Percentiles rank a stretch among this genome's conserved stretches.
phyloP scores from a whole-genome alignment of 177 flowering plant genomes.

The Telopea speciosissima region DNA sequence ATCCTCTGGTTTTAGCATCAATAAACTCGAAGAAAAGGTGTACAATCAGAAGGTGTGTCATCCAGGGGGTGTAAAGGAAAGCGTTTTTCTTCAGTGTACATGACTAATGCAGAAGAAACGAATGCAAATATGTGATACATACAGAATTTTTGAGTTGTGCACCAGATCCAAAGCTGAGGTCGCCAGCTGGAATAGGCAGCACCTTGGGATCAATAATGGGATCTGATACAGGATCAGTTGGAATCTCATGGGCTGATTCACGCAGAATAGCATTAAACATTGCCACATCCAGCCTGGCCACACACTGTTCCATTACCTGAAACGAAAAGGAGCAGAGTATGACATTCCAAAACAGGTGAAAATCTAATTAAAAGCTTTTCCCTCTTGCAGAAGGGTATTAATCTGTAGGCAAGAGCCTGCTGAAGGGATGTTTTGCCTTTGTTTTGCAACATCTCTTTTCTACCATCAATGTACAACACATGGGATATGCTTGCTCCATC shows the following conservation, averaged over 20 bases:
- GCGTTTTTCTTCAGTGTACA: neutral
- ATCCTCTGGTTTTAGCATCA: neutral
- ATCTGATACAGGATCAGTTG: conserved; percentile 98
- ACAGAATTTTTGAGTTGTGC: conserved; percentile 98
- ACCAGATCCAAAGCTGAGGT: conserved; percentile 97
- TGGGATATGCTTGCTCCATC: neutral
- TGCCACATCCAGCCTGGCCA: conserved; percentile 88
- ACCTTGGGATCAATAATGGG: conserved; percentile 90
- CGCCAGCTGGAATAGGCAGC: conserved; percentile 96
- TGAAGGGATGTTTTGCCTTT: neutral
- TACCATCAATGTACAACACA: neutral
- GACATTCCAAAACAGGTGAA: neutral
- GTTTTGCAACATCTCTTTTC: neutral
- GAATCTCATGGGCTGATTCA: conserved; percentile 89
- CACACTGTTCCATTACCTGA: conserved; percentile 93
- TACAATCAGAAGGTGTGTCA: neutral
- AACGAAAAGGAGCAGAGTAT: neutral
- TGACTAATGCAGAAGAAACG: neutral
- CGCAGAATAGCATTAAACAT: conserved; percentile 99
- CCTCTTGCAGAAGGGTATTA: neutral
- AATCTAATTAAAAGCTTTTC: neutral
- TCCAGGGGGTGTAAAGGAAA: neutral
- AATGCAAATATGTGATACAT: conserved; percentile 20
- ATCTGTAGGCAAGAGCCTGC: neutral
- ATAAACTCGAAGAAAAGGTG: neutral